phyloP scores from a whole-genome alignment of 129 eudicot species.

The Flaveria bidentis region DNA sequence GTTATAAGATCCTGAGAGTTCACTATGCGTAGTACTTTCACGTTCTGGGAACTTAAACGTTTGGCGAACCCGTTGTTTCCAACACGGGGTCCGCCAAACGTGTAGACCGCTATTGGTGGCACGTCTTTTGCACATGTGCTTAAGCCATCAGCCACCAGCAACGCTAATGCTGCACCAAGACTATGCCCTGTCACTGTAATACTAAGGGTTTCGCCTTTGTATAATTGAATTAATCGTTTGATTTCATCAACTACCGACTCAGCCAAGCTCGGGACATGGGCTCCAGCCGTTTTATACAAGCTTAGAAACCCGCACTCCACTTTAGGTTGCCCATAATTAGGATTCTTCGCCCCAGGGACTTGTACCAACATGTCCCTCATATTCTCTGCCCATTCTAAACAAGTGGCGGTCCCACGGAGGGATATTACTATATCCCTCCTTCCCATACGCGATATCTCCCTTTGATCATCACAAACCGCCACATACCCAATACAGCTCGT shows the following conservation, averaged over 20 bases:
- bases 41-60: slow-evolving; percentile 48
- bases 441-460: slow-evolving; percentile 92
- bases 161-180: slow-evolving; percentile 91
- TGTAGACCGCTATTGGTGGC: slow-evolving; percentile 84
- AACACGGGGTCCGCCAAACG: slow-evolving; percentile 95
- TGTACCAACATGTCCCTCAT: slow-evolving; percentile 60
- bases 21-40: slow-evolving; percentile 74
- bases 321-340: slow-evolving; percentile 47
- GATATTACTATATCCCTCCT: slow-evolving; percentile 84
- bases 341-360: slow-evolving; percentile 36
- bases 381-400: slow-evolving; percentile 93
- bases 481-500: slow-evolving; percentile 89
- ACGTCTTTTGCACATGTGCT: slow-evolving; percentile 44
- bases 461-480: slow-evolving; percentile 82
- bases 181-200: slow-evolving; percentile 91
- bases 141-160: slow-evolving; percentile 73
- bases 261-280: slow-evolving; percentile 65
- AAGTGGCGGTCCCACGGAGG: slow-evolving; percentile 91
- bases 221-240: slow-evolving; percentile 46
- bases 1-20: slow-evolving; percentile 83
- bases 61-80: slow-evolving; percentile 73
- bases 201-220: slow-evolving; percentile 79
- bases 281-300: slow-evolving; percentile 52
- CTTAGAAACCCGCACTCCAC: slow-evolving; percentile 87
- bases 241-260: slow-evolving; percentile 64